A percentile compares a stretch with the other conserved stretches of the same genome.
phyloP scores from a whole-genome alignment of 2,329 filamentous ascomycete species.

The Arachnopeziza araneosa region DNA sequence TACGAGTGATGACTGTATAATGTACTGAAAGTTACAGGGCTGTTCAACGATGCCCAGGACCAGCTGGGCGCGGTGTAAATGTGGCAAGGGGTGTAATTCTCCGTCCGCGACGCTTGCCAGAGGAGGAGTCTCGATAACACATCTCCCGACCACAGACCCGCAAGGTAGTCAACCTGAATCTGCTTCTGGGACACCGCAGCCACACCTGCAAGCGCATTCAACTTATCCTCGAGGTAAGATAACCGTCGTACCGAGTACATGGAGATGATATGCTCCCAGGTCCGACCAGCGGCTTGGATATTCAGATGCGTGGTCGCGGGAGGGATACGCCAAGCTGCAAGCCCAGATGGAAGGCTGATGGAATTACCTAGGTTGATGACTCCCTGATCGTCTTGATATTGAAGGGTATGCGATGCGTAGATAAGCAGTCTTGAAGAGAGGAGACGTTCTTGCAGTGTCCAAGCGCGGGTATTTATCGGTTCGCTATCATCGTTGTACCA shows the following conservation, averaged over 20 bases:
- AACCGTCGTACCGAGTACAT: background rate
- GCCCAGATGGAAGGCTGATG: background rate
- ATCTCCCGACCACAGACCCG: background rate
- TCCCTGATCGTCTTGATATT: background rate
- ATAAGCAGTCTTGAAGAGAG: conserved; percentile 2
- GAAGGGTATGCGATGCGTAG: background rate
- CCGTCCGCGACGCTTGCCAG: background rate
- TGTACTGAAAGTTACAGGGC: background rate
- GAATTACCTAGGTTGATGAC: background rate
- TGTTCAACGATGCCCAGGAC: conserved; percentile 5
- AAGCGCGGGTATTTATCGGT: background rate
- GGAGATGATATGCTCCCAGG: background rate
- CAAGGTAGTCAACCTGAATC: background rate
- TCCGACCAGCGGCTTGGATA: background rate
- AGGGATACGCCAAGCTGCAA: background rate
- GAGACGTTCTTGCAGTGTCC: conserved; percentile 4
- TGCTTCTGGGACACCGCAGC: background rate
- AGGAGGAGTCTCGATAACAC: background rate
- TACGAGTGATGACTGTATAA: background rate
- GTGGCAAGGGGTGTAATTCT: background rate
- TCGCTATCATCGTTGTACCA: background rate
- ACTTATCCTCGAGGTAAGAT: background rate
- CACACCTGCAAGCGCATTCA: background rate
- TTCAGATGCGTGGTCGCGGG: background rate
- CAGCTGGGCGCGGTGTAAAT: conserved; percentile 1